phyloP scores from a whole-genome alignment of 2,329 filamentous ascomycete species.

The Cladosporium sp. region DNA sequence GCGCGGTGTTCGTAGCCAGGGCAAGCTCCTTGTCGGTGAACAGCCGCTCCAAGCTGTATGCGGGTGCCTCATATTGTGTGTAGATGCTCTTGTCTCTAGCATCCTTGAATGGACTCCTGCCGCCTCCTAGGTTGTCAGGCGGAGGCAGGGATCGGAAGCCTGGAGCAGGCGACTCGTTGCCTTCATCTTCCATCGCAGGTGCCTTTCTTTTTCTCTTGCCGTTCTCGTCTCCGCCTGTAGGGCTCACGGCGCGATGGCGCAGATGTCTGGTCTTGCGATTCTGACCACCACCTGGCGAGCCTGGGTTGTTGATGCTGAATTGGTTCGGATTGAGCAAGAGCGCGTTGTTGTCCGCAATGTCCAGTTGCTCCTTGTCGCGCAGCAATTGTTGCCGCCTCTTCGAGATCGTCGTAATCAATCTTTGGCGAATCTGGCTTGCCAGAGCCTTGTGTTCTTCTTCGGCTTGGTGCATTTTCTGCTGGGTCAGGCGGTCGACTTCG shows the following conservation, averaged over 20 bases:
- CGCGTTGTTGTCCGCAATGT: slow-evolving; percentile 66
- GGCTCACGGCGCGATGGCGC: slow-evolving; percentile 48
- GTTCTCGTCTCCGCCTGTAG: slow-evolving; percentile 43
- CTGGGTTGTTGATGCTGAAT: slow-evolving; percentile 65
- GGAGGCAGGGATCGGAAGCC: slow-evolving; percentile 42
- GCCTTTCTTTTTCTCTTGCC: slow-evolving; percentile 61
- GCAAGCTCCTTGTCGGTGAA: slow-evolving; percentile 68
- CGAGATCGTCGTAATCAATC: slow-evolving; percentile 58
- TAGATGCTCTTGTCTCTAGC: slow-evolving; percentile 53
- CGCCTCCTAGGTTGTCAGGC: slow-evolving; percentile 47
- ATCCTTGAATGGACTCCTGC: slow-evolving; percentile 52
- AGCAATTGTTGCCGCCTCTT: slow-evolving; percentile 59
- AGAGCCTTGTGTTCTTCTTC: slow-evolving; percentile 63
- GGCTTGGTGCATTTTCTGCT: slow-evolving; percentile 62
- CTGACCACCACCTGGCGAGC: slow-evolving; percentile 61
- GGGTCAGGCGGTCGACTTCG: slow-evolving; percentile 57
- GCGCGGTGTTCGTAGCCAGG: slow-evolving; percentile 61
- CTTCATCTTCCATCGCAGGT: slow-evolving; percentile 56
- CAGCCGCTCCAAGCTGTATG: slow-evolving; percentile 63
- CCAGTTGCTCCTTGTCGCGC: slow-evolving; percentile 66
- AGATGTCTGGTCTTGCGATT: slow-evolving; percentile 65
- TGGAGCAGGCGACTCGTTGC: slow-evolving; percentile 59
- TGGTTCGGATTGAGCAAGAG: slow-evolving; percentile 65
- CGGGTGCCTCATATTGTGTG: slow-evolving; percentile 58
- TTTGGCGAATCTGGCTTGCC: slow-evolving; percentile 60